Evolutionary conservation across 2,329 filamentous ascomycete genomes (phyloP).

Genomic region (Teratosphaeria zuluensis): DNA sequence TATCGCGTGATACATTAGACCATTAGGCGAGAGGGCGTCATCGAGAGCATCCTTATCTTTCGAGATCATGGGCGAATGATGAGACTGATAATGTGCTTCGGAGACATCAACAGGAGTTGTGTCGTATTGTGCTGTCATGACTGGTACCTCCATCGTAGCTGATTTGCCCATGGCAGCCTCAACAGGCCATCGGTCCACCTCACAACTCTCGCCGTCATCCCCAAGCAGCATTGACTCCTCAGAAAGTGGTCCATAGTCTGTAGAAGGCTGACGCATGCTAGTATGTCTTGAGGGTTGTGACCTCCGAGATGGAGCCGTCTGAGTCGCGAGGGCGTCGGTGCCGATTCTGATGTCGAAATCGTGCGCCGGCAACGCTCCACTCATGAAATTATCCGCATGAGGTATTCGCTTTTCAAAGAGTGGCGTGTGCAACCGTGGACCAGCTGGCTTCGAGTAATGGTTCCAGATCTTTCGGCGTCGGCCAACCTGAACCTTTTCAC

Average conservation of each 20-base stretch:
- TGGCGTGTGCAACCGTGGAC: constrained; percentile 6
- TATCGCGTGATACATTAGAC: not conserved
- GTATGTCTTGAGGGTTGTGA: constrained; percentile 9
- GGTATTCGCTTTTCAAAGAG: constrained; percentile 12
- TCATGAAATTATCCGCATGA: constrained; percentile 12
- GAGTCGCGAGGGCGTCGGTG: constrained; percentile 21
- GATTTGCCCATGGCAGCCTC: not conserved
- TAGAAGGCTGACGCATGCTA: constrained; percentile 16
- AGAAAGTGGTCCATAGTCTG: constrained; percentile 15
- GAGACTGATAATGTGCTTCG: not conserved
- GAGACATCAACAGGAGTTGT: not conserved
- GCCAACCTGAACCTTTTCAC: constrained; percentile 17
- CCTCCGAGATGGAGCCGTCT: constrained; percentile 12
- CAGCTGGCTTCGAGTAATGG: constrained; percentile 5
- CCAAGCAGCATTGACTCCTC: constrained; percentile 25
- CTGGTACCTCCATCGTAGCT: not conserved
- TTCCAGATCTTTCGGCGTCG: constrained; percentile 20
- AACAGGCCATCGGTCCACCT: not conserved
- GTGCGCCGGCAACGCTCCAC: constrained; percentile 13
- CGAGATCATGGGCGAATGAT: not conserved
- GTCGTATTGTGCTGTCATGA: not conserved
- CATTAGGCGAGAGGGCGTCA: not conserved
- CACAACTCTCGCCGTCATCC: constrained; percentile 15
- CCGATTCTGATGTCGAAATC: constrained; percentile 23
- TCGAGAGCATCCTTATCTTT: not conserved